Percentiles rank a stretch among this genome's conserved stretches.
phyloP scores from a whole-genome alignment of 352 stramenopile species.

The Pythium myriotylum region DNA sequence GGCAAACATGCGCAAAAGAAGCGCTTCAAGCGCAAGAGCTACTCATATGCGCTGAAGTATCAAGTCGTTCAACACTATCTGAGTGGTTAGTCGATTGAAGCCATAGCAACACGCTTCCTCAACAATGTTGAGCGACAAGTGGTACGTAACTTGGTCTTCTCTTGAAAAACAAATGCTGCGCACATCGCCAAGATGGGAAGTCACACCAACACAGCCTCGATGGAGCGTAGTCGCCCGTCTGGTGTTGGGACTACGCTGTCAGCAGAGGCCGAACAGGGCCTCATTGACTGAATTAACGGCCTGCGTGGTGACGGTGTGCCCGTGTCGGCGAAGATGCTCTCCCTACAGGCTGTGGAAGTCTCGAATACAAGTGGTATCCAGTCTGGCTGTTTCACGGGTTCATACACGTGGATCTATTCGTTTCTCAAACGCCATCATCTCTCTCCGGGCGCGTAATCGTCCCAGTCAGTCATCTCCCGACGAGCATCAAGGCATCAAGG shows the following conservation, averaged over 20 bases:
- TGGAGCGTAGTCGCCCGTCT: too few species aligned
- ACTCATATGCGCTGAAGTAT: too few species aligned
- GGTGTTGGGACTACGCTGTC: background rate
- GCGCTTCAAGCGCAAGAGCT: too few species aligned
- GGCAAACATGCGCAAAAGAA: too few species aligned
- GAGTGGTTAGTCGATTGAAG: too few species aligned
- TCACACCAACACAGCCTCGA: too few species aligned
- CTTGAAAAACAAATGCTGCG: too few species aligned
- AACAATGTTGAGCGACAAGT: too few species aligned
- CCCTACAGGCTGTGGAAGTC: conserved; percentile 9
- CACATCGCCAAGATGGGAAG: too few species aligned
- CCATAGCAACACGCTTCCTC: too few species aligned
- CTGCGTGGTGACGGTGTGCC: conserved; percentile 9
- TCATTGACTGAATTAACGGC: conserved; percentile 17
- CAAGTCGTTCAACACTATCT: too few species aligned
- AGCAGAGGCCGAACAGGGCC: background rate
- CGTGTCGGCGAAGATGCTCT: conserved; percentile 12
- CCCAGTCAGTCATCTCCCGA: conserved; percentile 2
- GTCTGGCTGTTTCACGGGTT: background rate
- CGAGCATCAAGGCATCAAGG: background rate
- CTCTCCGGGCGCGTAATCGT: conserved; percentile 13
- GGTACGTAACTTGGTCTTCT: too few species aligned
- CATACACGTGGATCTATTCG: background rate
- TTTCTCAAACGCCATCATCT: conserved; percentile 15
- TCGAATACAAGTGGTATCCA: background rate